Evolutionary conservation across 345 rosid species (phyloP), one percentile per base, ranked within the genome.

Genomic region (Eucalyptus cloeziana): DNA sequence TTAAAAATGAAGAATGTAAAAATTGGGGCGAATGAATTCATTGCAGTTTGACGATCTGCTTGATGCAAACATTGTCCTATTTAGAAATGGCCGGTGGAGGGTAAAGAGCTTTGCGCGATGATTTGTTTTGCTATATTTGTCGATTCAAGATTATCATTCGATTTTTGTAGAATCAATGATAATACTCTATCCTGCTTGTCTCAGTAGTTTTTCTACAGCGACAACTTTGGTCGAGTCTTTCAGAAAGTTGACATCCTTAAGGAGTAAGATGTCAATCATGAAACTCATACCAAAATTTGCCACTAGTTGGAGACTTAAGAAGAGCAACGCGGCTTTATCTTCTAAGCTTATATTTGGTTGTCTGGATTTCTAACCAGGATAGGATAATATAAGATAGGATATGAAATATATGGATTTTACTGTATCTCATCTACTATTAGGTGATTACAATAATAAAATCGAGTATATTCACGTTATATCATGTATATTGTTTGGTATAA

Each of bases 241-340:
- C 89, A 91, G 89, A 83, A 94, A 89, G 85, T 54, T 94, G 91
- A 37, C 87, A 43, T 89, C 92, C 25, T 24, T 49, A 12, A 54
- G 43, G 49, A 86, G 17, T 7, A 89, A 94, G 89, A 89, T 49
- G 44, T 83, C 60, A 16, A 93, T 89, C 85, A 56, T 94, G 87
- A 88, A 90, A 88, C 88, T 90, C 80, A 79, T 93, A 37, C 79
- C 89, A 56, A 92, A 88, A 89, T 92, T 95, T 88, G 88, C 96
- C 1, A 37, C 87, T 25, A 94, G 95, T 44, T 92, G 95, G 95
- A 91, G 95, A 49, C 95, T 94, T 4, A 91, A 90, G 91, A 91
- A 49, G 52, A 90, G 87, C 71, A 92, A 89, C 33, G 90, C 87
- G 50, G 94, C 92, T 52, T 12, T 76, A 16, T 14, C 80, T 45